Conservation (phyloP, 2,329 filamentous ascomycete species). For the Neonectria sp. region DNA sequence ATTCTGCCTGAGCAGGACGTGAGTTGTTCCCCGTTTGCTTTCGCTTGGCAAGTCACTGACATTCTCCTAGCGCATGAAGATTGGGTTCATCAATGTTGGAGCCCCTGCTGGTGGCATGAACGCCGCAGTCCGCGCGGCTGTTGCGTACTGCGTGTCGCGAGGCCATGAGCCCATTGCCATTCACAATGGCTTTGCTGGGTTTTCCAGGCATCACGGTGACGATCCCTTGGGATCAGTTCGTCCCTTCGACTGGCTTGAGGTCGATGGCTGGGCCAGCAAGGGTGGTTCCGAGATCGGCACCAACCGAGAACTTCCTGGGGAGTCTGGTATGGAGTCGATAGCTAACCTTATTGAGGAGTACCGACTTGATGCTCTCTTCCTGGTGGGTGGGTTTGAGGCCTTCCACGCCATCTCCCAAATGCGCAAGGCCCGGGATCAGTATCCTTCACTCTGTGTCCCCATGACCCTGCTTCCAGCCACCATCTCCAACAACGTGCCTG, state of each 20-base stretch:
- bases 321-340: constrained; percentile 86
- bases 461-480: constrained; percentile 95
- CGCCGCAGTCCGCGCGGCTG: constrained; percentile 91
- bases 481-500: constrained; percentile 98
- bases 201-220: constrained; percentile 91
- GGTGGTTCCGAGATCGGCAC: constrained; percentile 98
- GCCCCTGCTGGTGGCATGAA: constrained; percentile 99
- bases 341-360: constrained; percentile 88
- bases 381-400: constrained; percentile 96
- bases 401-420: constrained; percentile 94
- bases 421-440: constrained; percentile 82
- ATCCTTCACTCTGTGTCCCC: constrained; percentile 91
- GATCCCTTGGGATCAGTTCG: constrained; percentile 86
- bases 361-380: constrained; percentile 91
- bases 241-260: constrained; percentile 91
- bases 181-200: constrained; percentile 96
- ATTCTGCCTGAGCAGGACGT: constrained; percentile 81
- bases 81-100: constrained; percentile 97
- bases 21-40: constrained; percentile 45
- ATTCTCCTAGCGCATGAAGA: constrained; percentile 79
- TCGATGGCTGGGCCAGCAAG: constrained; percentile 95
- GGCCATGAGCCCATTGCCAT: constrained; percentile 96
- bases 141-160: constrained; percentile 91
- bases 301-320: constrained; percentile 91
- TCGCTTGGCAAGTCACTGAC: constrained; percentile 47